These are phyloP conservation scores for Didymella pomorum DNA, from an alignment of 2,329 filamentous ascomycete species.

Conservation along the genomic window DNA sequence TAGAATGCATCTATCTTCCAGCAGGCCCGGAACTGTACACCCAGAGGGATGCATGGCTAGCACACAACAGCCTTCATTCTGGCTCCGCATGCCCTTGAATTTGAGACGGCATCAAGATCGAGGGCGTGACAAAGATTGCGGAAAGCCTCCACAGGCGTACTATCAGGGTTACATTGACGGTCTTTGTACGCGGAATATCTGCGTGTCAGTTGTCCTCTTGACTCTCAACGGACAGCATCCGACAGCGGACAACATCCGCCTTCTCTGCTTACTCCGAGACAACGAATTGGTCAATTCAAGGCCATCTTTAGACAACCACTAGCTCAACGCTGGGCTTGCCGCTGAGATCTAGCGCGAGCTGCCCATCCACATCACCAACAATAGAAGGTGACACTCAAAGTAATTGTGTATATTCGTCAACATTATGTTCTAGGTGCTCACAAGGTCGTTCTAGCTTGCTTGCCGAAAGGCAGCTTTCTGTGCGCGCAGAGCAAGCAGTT, in stretches of 20 bases:
- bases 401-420: neutral
- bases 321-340: neutral
- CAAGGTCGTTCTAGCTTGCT: neutral
- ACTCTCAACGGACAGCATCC: neutral
- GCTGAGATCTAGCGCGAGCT: slow-evolving; percentile 1
- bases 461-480: neutral
- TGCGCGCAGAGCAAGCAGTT: neutral
- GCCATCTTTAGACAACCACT: neutral
- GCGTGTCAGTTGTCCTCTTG: neutral
- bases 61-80: neutral
- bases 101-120: neutral
- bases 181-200: neutral
- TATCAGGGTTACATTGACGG: neutral
- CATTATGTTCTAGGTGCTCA: neutral
- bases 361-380: neutral
- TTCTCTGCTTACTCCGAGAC: neutral
- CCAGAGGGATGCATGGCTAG: neutral
- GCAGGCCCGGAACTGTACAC: neutral
- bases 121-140: neutral
- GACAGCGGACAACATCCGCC: neutral
- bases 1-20: neutral
- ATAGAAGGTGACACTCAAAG: neutral
- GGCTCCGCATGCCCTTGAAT: neutral
- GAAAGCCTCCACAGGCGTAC: neutral
- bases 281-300: neutral